phyloP scores from a whole-genome alignment of 306 rosid genomes.

The Glycyrrhiza uralensis region DNA sequence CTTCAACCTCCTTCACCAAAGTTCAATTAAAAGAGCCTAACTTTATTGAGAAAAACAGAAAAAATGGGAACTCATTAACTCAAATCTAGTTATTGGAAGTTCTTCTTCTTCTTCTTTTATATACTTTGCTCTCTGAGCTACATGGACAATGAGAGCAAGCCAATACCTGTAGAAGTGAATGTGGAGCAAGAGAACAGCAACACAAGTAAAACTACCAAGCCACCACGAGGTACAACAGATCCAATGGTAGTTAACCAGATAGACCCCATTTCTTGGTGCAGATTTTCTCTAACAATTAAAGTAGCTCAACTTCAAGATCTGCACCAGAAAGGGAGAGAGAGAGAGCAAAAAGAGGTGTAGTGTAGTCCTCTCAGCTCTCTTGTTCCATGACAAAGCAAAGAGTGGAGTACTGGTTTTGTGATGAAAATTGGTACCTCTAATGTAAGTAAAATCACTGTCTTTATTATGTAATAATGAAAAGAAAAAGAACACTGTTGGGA shows the following conservation, averaged over 20 bases:
- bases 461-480: not conserved
- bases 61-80: not conserved
- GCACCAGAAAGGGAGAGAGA: slow-evolving; percentile 18
- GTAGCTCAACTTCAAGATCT: slow-evolving; percentile 41
- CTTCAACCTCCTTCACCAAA: not conserved
- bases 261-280: slow-evolving; percentile 50
- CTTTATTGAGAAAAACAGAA: not conserved
- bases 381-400: slow-evolving; percentile 18
- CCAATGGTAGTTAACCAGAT: slow-evolving; percentile 34
- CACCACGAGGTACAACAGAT: slow-evolving; percentile 47
- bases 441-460: not conserved
- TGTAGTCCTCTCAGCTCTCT: not conserved
- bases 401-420: not conserved
- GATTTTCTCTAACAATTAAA: slow-evolving; percentile 21
- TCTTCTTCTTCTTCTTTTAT: too few species aligned
- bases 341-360: not conserved
- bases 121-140: too few species aligned
- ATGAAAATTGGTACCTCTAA: not conserved
- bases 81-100: too few species aligned
- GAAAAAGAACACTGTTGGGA: not conserved
- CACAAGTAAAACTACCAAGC: slow-evolving; percentile 40
- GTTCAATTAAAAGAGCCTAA: not conserved
- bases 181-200: slow-evolving; percentile 50
- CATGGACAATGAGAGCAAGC: not conserved
- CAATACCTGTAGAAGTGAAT: slow-evolving; percentile 73